phyloP scores from a whole-genome alignment of 139 green algal species.

The Closterium sp. region DNA sequence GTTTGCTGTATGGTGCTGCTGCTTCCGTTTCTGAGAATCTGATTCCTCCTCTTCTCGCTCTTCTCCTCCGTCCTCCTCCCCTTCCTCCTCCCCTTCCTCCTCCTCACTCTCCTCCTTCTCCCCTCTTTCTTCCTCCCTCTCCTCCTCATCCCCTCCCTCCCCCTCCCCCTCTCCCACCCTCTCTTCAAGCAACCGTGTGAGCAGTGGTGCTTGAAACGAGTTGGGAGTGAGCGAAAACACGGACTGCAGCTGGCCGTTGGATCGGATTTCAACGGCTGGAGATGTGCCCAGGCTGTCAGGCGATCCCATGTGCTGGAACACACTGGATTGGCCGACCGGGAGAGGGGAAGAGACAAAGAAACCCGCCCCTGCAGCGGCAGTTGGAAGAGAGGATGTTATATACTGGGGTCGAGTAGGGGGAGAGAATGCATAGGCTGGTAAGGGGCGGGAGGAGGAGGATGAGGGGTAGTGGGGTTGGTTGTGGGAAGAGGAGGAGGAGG shows the following conservation, averaged over 20 bases:
- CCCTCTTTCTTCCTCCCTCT: neutral
- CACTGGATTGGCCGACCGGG: neutral
- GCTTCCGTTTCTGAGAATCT: no score
- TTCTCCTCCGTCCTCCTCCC: neutral
- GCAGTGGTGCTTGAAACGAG: neutral
- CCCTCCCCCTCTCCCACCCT: neutral
- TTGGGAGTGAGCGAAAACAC: neutral
- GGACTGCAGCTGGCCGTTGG: neutral
- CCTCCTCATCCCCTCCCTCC: neutral
- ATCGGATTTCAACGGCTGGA: neutral
- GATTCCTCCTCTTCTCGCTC: neutral
- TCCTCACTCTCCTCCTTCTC: neutral
- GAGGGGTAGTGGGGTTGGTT: neutral
- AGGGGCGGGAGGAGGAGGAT: neutral
- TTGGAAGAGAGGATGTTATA: neutral
- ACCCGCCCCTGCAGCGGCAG: neutral
- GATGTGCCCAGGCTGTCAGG: neutral
- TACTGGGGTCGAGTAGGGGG: neutral
- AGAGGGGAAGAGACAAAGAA: neutral
- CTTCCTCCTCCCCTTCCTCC: neutral
- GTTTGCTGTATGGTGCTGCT: neutral
- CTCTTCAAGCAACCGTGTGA: neutral
- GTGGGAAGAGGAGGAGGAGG: neutral
- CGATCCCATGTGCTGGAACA: neutral
- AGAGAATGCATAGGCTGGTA: neutral